These are phyloP conservation scores for Entophlyctis luteolus DNA, from an alignment of 192 early-diverging fungal species.

Conservation along the genomic window DNA sequence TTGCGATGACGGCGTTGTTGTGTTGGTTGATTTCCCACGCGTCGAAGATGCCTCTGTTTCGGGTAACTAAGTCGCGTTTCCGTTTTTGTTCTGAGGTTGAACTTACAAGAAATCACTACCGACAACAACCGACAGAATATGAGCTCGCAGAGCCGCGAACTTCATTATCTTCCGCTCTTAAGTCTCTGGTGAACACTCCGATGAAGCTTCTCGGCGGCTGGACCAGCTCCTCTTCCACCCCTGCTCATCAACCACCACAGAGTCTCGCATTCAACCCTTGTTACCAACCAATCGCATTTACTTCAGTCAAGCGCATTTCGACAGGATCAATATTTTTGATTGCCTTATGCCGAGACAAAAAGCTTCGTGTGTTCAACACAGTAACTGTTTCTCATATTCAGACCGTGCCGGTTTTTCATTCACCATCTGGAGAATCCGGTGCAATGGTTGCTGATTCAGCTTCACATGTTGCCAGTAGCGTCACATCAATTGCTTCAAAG, in stretches of 20 bases:
- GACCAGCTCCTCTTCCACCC: too few species aligned
- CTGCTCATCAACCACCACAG: too few species aligned
- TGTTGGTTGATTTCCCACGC: neutral
- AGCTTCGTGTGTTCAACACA: neutral
- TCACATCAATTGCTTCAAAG: neutral
- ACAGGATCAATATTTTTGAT: neutral
- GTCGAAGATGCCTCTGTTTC: neutral
- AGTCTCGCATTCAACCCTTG: neutral
- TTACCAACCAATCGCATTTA: neutral
- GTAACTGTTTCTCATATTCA: neutral
- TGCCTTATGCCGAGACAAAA: neutral
- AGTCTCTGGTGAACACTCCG: too few species aligned
- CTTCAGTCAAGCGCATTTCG: neutral
- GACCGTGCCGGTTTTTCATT: neutral
- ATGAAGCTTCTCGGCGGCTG: too few species aligned
- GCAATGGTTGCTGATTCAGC: neutral
- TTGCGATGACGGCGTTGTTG: neutral
- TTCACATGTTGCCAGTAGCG: neutral
- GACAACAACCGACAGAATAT: neutral
- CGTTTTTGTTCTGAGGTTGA: neutral
- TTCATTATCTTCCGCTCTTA: too few species aligned
- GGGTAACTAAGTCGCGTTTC: neutral
- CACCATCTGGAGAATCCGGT: neutral
- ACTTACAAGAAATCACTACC: neutral
- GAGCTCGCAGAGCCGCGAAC: too few species aligned